Base-by-base conservation (phyloP, 768 basidiomycete species). In the Pleurotus citrinopileatus region DNA sequence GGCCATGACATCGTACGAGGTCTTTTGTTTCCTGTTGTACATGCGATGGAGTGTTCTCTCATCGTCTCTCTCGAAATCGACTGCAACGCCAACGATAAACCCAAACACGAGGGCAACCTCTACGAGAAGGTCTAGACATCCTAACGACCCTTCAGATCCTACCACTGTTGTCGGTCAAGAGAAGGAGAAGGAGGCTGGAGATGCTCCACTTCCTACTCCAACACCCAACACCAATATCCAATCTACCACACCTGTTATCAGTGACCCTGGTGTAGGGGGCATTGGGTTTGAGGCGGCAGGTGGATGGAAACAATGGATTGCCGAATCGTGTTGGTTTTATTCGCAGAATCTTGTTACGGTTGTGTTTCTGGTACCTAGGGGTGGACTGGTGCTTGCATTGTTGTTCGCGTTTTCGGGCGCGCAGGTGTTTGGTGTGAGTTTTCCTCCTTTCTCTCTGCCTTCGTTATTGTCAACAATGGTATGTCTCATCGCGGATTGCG, bases 281-380 rank as follows among this genome's bases (percentile, higher is more conserved):
- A n/a, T n/a, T n/a, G n/a, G n/a, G n/a, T n/a, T n/a, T n/a, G n/a
- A n/a, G n/a, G n/a, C n/a, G n/a, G n/a, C n/a, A n/a, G 48, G 48
- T 73, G 74, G 42, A 79, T 84, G 57, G 79, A 79, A 51, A 25
- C 48, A 51, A 37, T 51, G 23, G 53, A 70, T 94, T 40, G 88
- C 93, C n/a, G 93, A 96, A 70, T 86, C 86, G 12, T 90, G 80
- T 65, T 90, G 84, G 74, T 83, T 83, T 63, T 89, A 90, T 59
- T 84, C 92, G 1, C 94, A 96, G 72, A 92, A 94, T 63, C 66
- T 87, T 29, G 87, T 93, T 3, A 91, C 89, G 0, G 83, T 94
- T 37, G 79, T 83, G 7, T 77, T 92, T n/a, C 79, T 94, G 37
- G 72, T 96, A 17, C 94, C 94, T 22, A 82, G 94, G 55, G 91